Percentiles rank a stretch among this genome's conserved stretches.
Evolutionary conservation across 768 basidiomycete genomes (phyloP).

Genomic region (Podaxis rugospora): DNA sequence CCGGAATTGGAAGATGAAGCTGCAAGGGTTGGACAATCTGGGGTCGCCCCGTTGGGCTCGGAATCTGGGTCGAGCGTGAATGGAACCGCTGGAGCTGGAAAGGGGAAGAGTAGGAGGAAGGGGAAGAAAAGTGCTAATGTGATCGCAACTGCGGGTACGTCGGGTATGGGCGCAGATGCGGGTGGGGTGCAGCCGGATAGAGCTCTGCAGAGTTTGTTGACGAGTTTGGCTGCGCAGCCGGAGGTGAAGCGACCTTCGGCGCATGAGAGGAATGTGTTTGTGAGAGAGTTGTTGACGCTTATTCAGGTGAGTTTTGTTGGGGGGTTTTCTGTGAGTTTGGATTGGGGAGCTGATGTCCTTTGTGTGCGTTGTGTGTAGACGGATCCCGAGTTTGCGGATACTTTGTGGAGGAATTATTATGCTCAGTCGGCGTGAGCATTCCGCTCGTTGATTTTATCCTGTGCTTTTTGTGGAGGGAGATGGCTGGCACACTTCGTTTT

Average conservation of each 20-base stretch:
- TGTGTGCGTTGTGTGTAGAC: slow-evolving; percentile 34
- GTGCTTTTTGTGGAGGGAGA: neutral
- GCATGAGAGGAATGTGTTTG: slow-evolving; percentile 52
- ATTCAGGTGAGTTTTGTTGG: slow-evolving; percentile 46
- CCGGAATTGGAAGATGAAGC: neutral
- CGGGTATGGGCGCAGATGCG: slow-evolving; percentile 16
- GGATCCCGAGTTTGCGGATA: slow-evolving; percentile 62
- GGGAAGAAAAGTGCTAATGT: slow-evolving; percentile 24
- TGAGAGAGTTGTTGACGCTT: slow-evolving; percentile 53
- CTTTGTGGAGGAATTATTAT: slow-evolving; percentile 8
- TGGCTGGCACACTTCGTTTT: no score
- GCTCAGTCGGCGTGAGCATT: neutral
- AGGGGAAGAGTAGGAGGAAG: slow-evolving; percentile 17
- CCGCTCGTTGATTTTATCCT: neutral
- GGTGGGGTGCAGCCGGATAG: slow-evolving; percentile 6
- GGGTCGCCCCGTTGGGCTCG: neutral
- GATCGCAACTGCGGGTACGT: slow-evolving; percentile 14
- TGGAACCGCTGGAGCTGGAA: slow-evolving; percentile 15
- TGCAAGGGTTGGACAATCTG: neutral
- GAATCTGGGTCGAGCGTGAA: slow-evolving; percentile 15
- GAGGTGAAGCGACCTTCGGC: slow-evolving; percentile 18
- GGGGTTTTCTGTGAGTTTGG: neutral
- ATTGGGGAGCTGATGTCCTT: neutral
- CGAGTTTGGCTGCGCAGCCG: slow-evolving; percentile 7
- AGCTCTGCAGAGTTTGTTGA: slow-evolving; percentile 6